Base-by-base conservation (phyloP, 2,329 filamentous ascomycete species). In the Trichoderma aggressivum region DNA sequence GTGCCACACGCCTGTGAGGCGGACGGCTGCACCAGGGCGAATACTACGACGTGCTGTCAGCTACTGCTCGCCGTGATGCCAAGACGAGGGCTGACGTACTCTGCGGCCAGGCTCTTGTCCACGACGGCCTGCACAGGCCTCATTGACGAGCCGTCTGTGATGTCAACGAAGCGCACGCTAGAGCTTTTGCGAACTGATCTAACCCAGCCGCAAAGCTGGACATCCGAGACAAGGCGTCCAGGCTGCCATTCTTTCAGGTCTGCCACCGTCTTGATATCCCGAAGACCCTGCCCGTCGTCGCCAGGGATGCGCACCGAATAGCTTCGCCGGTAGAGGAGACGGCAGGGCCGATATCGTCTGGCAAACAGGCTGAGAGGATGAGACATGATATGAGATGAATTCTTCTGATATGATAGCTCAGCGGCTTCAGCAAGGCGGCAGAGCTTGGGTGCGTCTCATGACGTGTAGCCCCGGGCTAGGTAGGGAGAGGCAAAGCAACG, bases 131-230 rank as follows among this genome's bases (percentile, higher is more conserved):
- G 96, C 70, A 98, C 81, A 32, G 93, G 86, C 73, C 90, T 85
- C 75, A 93, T 85, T 55, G 92, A 94, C 14, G 94, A 97, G 58
- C 96, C 96, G 84, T 99, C 96, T 12, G 91, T 91, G 66, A 98
- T 85, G 72, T 94, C 89, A 66, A 94, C 91, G 82, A 99, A 98
- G 6, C 92, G 90, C 72, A 92, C 86, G 26, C 87, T 87, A 80
- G 98, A 97, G 84, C 97, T 94, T 80, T 93, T 92, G 73, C 95
- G 88, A 72, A 97, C 90, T 5, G 93, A 95, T 74, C 93, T 89
- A 70, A 98, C 87, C 83, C 92, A 95, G 73, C 94, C 95, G 79
- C 92, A 87, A 75, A 97, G 84, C 71, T 86, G 86, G 61, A 91
- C 84, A 75, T 86, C 80, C n/a, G 80, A 75, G 53, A 84, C 81